phyloP scores from a whole-genome alignment of 495 filamentous ascomycete genomes.

The Penicillium diatomitis region DNA sequence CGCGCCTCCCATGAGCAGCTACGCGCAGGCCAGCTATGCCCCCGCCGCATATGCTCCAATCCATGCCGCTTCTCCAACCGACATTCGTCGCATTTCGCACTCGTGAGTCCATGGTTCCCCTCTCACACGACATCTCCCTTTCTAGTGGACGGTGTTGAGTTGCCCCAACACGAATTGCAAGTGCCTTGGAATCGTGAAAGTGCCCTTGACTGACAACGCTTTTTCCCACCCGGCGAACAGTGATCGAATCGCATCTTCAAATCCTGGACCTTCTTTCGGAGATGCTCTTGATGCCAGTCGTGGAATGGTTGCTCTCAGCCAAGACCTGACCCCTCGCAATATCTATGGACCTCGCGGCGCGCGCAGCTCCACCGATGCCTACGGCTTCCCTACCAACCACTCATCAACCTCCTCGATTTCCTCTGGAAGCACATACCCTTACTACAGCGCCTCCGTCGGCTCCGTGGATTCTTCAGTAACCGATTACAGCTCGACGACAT shows the following conservation, averaged over 20 bases:
- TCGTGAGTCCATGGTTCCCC: conserved; percentile 58
- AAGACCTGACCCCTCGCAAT: conserved; percentile 70
- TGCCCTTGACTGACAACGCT: no score
- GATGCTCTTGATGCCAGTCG: conserved; percentile 84
- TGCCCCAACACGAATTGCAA: no score
- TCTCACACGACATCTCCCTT: background rate
- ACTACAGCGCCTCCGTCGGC: conserved; percentile 69
- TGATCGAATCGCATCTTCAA: conserved; percentile 48
- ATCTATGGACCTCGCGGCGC: conserved; percentile 66
- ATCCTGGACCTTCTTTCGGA: conserved; percentile 26
- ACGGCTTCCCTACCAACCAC: conserved; percentile 86
- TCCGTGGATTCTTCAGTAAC: conserved; percentile 87
- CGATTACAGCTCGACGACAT: conserved; percentile 81
- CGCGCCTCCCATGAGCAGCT: conserved; percentile 55
- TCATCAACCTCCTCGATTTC: conserved; percentile 94
- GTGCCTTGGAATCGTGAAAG: no score
- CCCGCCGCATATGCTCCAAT: conserved; percentile 45
- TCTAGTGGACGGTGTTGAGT: no score
- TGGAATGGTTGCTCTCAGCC: conserved; percentile 93
- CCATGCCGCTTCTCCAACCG: conserved; percentile 46
- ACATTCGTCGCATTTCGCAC: conserved; percentile 73
- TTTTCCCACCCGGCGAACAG: conserved; percentile 12
- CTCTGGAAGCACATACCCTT: conserved; percentile 59
- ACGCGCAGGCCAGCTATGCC: conserved; percentile 52
- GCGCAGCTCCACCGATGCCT: conserved; percentile 75